Evolutionary conservation across 306 rosid genomes (phyloP).

Genomic region (apple (Malus domestica)): ASM211411v1 NC_041797.1:10350001-10350500

Average conservation of each 20-base stretch:
- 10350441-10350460: background rate
- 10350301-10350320: slow-evolving; percentile 11
- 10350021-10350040: slow-evolving; percentile 92
- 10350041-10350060: slow-evolving; percentile 76
- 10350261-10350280: slow-evolving; percentile 80
- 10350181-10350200: slow-evolving; percentile 59
- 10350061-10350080: slow-evolving; percentile 90
- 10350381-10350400: background rate
- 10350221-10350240: slow-evolving; percentile 66
- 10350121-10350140: background rate
- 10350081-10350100: slow-evolving; percentile 51
- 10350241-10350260: slow-evolving; percentile 70
- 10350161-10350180: slow-evolving; percentile 2
- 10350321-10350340: background rate
- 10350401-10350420: slow-evolving; percentile 4
- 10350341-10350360: background rate
- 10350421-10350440: background rate
- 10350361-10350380: background rate
- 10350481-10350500: slow-evolving; percentile 17
- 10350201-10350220: slow-evolving; percentile 73
- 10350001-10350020: slow-evolving; percentile 59
- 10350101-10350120: slow-evolving; percentile 12
- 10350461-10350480: background rate
- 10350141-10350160: background rate
- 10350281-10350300: slow-evolving; percentile 85